Conservation (phyloP, 1,139 yeast genomes). For the Yamadazyma membranifaciens region DNA sequence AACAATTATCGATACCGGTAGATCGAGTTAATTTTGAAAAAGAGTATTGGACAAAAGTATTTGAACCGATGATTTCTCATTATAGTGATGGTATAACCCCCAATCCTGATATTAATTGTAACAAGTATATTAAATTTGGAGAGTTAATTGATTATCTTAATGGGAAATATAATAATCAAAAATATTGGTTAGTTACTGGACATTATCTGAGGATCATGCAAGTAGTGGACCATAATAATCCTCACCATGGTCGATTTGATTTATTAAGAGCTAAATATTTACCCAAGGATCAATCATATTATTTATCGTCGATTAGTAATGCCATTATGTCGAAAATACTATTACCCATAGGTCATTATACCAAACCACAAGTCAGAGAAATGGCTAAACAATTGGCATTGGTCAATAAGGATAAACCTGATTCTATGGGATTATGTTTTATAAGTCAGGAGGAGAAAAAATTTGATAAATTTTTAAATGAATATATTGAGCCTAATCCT, state of each 20-base stretch:
- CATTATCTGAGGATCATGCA: constrained; percentile 74
- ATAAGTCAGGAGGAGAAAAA: constrained; percentile 72
- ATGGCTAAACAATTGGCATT: constrained; percentile 57
- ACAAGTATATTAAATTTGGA: constrained; percentile 84
- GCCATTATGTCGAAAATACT: constrained; percentile 48
- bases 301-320: constrained; percentile 65
- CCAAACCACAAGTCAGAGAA: constrained; percentile 71
- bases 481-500: constrained; percentile 68
- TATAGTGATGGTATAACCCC: constrained; percentile 81
- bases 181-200: constrained; percentile 92
- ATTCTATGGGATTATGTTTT: constrained; percentile 93
- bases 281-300: constrained; percentile 87
- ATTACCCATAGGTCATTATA: constrained; percentile 77
- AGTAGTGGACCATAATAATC: constrained; percentile 12
- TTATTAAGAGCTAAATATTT: constrained; percentile 59
- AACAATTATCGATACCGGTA: constrained; percentile 61
- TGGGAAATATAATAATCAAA: constrained; percentile 20
- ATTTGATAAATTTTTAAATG: constrained; percentile 72
- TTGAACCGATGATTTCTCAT: constrained; percentile 81
- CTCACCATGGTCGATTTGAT: constrained; percentile 32
- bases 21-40: constrained; percentile 80
- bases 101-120: constrained; percentile 92
- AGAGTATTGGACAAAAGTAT: constrained; percentile 91
- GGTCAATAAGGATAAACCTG: constrained; percentile 75
- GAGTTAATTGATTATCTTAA: constrained; percentile 57